These are phyloP conservation scores for Mycena polygramma DNA, from an alignment of 768 basidiomycete genomes.

Conservation along the genomic window DNA sequence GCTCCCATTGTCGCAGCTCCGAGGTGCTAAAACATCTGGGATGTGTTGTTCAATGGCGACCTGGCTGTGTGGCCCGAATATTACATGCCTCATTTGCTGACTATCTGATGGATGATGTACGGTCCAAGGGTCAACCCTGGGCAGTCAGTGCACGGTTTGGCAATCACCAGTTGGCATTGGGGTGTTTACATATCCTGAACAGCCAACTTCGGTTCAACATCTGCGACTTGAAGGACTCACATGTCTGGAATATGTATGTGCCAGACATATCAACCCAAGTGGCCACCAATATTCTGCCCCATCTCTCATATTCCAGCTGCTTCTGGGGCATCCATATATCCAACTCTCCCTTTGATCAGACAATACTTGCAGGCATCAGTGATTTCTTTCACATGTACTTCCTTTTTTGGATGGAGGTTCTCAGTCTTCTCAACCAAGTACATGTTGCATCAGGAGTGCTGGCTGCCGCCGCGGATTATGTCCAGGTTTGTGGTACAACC, in stretches of 20 bases:
- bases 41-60: neutral
- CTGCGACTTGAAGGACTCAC: neutral
- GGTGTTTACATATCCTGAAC: neutral
- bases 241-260: neutral
- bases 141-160: neutral
- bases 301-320: neutral
- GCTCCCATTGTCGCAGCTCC: too few species aligned
- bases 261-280: neutral
- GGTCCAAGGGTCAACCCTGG: neutral
- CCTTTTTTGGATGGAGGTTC: neutral
- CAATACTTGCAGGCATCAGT: neutral
- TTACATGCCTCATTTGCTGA: constrained; percentile 4
- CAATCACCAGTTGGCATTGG: neutral
- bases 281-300: neutral
- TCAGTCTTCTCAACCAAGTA: too few species aligned
- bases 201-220: neutral
- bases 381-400: neutral
- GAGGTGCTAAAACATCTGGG: neutral
- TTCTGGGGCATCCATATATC: neutral
- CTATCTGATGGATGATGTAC: neutral
- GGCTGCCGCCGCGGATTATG: too few species aligned
- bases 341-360: neutral
- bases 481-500: too few species aligned
- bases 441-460: too few species aligned
- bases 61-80: neutral